Evolutionary conservation across 495 filamentous ascomycete genomes (phyloP), one percentile per base, ranked within the genome.

Genomic region (Tirmania nivea): DNA sequence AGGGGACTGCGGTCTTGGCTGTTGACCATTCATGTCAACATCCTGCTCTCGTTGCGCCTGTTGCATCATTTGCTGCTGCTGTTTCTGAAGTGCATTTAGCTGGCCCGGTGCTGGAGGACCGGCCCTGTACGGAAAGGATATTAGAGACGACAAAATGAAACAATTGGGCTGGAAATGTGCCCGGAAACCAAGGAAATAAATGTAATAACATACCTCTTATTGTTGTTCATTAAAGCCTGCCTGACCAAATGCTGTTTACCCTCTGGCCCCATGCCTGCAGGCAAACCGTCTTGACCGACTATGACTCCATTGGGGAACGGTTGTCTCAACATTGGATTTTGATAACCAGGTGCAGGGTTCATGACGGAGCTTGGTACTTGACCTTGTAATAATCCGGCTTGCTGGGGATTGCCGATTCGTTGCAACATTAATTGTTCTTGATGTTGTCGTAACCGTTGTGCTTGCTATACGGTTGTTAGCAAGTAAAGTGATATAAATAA

Each of bases 21-120:
- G 75, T 55, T 75, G 79, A 51, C 79, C 81, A 67, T 81, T 84
- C 68, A 86, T 84, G 54, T 94, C 86, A 70, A 92, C 84, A 49
- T 83, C 83, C 8, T 86, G 86, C 50, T 83, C 82, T 51, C 88
- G 82, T 49, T 86, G 76, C 64, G 85, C 65, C 80, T 78, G 52
- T 75, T 80, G 73, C 65, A 77, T 73, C 63, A 78, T 71, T 60
- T 74, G 68, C 34, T 73, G 73, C 57, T 79, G 75, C 56, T 75
- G 70, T 54, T 78, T 71, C 54, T 78, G 74, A 48, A 78, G 70
- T 63, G 84, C 77, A 53, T 81, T 78, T 68, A 92, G 78, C 52
- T 78, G 71, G 50, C 78, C 76, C 50, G 70, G 82, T 51, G 70
- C 84, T 59, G 39, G 39, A 19, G 39, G 39, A 14, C 25, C 25